Evolutionary conservation across 2,329 filamentous ascomycete genomes (phyloP).

Genomic region (Anthostomella pinea): DNA sequence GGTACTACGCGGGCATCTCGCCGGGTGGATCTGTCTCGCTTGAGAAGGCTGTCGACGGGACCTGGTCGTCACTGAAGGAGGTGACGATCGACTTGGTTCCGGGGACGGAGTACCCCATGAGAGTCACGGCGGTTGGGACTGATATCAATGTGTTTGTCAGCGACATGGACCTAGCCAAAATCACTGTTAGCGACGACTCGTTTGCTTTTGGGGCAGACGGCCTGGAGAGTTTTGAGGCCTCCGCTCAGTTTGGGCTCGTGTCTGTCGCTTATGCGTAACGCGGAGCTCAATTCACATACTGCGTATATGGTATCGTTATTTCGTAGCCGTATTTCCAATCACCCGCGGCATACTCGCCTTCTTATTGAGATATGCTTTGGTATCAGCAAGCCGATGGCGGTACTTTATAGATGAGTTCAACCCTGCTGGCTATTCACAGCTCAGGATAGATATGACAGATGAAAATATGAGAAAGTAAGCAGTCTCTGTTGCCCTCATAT

Average conservation of each 20-base stretch:
- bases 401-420: no score
- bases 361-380: no score
- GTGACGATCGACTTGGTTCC: slow-evolving; percentile 4
- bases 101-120: slow-evolving; percentile 20
- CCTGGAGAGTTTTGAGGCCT: slow-evolving; percentile 19
- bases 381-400: no score
- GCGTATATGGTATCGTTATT: no score
- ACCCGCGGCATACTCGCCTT: no score
- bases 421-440: no score
- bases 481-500: no score
- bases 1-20: slow-evolving; percentile 29
- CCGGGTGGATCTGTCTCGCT: slow-evolving; percentile 22
- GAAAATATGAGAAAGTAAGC: no score
- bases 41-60: slow-evolving; percentile 18
- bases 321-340: no score
- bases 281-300: no score
- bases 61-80: slow-evolving; percentile 14
- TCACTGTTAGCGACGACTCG: slow-evolving; percentile 19
- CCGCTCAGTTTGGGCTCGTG: slow-evolving; percentile 26
- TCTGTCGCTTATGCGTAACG: slow-evolving; percentile 25
- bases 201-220: slow-evolving; percentile 26
- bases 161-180: slow-evolving; percentile 19
- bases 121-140: slow-evolving; percentile 24
- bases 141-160: slow-evolving; percentile 29
- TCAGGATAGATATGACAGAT: no score